These are phyloP conservation scores for Coniella vitis DNA, from an alignment of 2,329 filamentous ascomycete species.

Conservation along the genomic window DNA sequence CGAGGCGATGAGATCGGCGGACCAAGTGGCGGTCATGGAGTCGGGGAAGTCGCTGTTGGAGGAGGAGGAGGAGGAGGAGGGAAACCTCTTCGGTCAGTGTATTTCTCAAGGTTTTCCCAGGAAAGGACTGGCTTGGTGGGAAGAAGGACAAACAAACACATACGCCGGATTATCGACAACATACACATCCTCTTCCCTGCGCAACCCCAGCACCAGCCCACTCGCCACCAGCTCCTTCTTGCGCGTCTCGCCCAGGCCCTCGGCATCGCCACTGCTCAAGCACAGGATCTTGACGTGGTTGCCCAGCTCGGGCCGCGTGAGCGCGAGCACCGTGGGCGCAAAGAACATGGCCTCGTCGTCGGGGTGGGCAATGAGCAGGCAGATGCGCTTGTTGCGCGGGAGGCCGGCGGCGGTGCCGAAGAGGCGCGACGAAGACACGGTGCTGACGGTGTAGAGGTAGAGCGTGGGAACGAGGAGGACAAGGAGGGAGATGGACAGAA, in stretches of 20 bases:
- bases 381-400: conserved; percentile 73
- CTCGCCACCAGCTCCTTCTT: conserved; percentile 80
- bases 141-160: no score
- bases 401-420: no score
- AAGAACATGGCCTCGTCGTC: conserved; percentile 99
- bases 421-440: conserved; percentile 51
- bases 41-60: conserved; percentile 64
- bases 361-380: conserved; percentile 89
- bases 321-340: conserved; percentile 76
- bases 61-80: conserved; percentile 2
- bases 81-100: not conserved
- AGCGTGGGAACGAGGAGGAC: conserved; percentile 39
- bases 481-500: conserved; percentile 25
- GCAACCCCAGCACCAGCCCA: conserved; percentile 68
- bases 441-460: conserved; percentile 44
- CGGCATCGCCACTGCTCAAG: conserved; percentile 81
- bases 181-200: conserved; percentile 70
- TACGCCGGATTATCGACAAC: conserved; percentile 69
- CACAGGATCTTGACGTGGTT: conserved; percentile 95
- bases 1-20: conserved; percentile 59
- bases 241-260: conserved; percentile 76
- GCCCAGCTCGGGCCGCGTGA: conserved; percentile 70
- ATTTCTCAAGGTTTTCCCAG: no score
- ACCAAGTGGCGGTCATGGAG: conserved; percentile 78
- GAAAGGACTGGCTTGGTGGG: no score